Base-by-base conservation (phyloP, 306 rosid species). In the Mimosa bimucronata region DNA sequence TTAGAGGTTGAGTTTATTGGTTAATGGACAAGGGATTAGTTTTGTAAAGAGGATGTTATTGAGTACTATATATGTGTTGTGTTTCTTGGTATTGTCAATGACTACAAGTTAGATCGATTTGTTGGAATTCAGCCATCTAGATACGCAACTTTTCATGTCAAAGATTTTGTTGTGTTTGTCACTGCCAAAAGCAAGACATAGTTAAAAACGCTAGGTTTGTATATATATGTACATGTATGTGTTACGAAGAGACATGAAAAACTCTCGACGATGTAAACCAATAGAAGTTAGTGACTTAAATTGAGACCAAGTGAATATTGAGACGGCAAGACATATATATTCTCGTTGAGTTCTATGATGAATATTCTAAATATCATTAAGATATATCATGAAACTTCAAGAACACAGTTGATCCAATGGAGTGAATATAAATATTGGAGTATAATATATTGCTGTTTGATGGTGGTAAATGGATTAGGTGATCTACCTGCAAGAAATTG, bases 191-290 rank as follows among this genome's bases (percentile, higher is more conserved):
- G 13, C 50, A 40, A 40, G 48, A 25, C 74, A 42, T 69, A 6
- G 74, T 41, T 34, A 34, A 41, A 69, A 69, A 25, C 18, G 11
- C 37, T 48, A 41, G 55, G 21, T 69, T 55, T 55, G 28, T 8
- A 21, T 9, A 9, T 28, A 13, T 19, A 58, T 34, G 3, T 13
- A 11, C 15, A 41, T 42, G 55, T 12, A 69, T 23, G 18, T 40
- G 55, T 41, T 25, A 19, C 34, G 1, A 13, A 40, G 9, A 12
- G n/a, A 42, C 55, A 23, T 41, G 3, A 69, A 41, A 41, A 1
- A 21, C 34, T 21, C 74, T 40, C 5, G 55, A 42, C 74, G 55
- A 69, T 68, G 21, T 23, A 68, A 69, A 69, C 74, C 34, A 69
- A 5, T 67, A 50, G 11, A 55, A 5, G 3, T 38, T 44, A n/a